Base-by-base conservation (phyloP, 2,329 filamentous ascomycete genomes). In the Colletotrichum trifolii region DNA sequence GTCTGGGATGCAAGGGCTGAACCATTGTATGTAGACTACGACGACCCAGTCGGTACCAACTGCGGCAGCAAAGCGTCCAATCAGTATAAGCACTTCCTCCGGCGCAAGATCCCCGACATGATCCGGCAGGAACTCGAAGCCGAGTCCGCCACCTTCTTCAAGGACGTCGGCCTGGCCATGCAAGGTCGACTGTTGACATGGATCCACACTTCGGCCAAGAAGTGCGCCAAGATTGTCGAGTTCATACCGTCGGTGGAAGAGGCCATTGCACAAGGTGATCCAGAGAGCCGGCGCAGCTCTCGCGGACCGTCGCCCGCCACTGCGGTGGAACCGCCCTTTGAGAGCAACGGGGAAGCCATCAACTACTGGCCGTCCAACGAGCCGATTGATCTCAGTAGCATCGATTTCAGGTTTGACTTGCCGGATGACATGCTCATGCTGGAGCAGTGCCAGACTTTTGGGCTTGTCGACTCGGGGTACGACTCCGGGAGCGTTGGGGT, bases 81-180 rank as follows among this genome's bases (percentile, higher is more conserved):
- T 25, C 71, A 50, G 73, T 71, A 55, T 60, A 66, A 67, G 34
- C 55, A 54, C 6, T 71, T 67, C 50, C 17, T 79, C 36, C 73
- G 74, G 15, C 70, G 71, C 17, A 73, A 76, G 13, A 66, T 81
- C 1, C 75, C 77, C 1, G 66, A 69, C 5, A 68, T 73, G 5
- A 71, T 79, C n/a, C 72, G 71, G 3, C 64, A 67, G 7, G 70
- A 73, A n/a, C 71, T 81, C 3, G 70, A 72, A 33, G 54, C 36
- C 2, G 72, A 71, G 15, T 67, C 74, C 15, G 68, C 71, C 35
- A 57, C 52, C 15, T 64, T 72, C 11, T 46, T 73, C 25, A 55
- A 69, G 10, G 65, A 67, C 13, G 63, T 76, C 25, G 17, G 13
- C 0, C 8, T 10, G 7, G 5, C 40, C 8, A 39, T 59, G 10